Conservation (phyloP, 306 rosid genomes). For the Pyrus betulifolia region DNA sequence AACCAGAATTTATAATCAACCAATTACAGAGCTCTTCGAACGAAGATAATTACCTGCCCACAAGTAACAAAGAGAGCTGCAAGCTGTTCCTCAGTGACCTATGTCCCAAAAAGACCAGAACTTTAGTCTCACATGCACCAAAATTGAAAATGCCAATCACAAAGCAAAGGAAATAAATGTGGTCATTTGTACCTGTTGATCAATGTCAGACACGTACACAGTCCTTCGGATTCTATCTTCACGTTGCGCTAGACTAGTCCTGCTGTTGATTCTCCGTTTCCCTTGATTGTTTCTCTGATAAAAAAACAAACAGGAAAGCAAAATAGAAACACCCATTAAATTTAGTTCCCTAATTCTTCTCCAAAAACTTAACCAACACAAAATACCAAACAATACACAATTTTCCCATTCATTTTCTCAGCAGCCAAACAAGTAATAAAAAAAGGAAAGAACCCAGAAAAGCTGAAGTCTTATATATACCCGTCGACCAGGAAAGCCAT, state of each 20-base stretch:
- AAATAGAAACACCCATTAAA: background rate
- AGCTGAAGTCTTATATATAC: background rate
- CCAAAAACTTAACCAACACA: background rate
- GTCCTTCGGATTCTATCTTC: conserved; percentile 40
- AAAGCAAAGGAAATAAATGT: background rate
- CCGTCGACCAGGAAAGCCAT: conserved; percentile 23
- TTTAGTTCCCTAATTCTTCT: background rate
- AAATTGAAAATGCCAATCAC: too few relatives aligned
- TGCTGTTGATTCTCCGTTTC: conserved; percentile 32
- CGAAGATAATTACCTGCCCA: conserved; percentile 27
- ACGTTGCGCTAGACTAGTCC: conserved; percentile 33
- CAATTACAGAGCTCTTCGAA: background rate
- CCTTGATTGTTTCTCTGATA: conserved; percentile 32
- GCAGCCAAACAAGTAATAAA: background rate
- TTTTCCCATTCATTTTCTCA: background rate
- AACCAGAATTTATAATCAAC: background rate
- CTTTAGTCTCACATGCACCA: conserved; percentile 6
- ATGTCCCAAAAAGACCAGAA: background rate
- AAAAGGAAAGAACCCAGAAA: background rate
- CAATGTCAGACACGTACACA: conserved; percentile 42
- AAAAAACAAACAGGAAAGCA: background rate
- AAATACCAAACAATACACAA: background rate
- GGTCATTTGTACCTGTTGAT: conserved; percentile 29
- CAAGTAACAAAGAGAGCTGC: conserved; percentile 33
- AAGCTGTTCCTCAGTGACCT: conserved; percentile 44